Evolutionary conservation across 2,329 filamentous ascomycete species (phyloP).

Genomic region (Fusarium oxysporum): DNA sequence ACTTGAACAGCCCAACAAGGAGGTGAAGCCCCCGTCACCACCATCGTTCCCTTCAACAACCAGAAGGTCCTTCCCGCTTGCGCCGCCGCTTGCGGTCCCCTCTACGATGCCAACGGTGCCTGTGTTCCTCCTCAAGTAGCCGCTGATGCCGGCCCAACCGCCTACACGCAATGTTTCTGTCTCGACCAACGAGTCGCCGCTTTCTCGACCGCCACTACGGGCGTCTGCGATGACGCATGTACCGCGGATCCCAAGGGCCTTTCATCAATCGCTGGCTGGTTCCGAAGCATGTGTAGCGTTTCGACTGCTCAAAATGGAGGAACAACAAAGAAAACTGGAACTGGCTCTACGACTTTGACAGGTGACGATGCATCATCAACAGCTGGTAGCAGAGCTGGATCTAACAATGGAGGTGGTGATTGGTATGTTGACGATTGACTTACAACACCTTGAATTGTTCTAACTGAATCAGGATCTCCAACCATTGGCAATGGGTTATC

Average conservation of each 20-base stretch:
- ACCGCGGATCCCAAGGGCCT: constrained; percentile 57
- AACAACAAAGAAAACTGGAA: constrained; percentile 14
- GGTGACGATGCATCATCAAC: constrained; percentile 16
- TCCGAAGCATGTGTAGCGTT: constrained; percentile 71
- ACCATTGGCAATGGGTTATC: constrained; percentile 83
- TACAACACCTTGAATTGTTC: not conserved
- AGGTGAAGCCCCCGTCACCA: constrained; percentile 52
- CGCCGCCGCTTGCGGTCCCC: constrained; percentile 66
- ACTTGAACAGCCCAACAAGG: constrained; percentile 20
- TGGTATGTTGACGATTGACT: constrained; percentile 57
- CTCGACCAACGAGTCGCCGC: constrained; percentile 67
- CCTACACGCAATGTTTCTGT: constrained; percentile 81
- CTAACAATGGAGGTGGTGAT: constrained; percentile 51
- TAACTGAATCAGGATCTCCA: constrained; percentile 66
- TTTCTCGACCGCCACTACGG: constrained; percentile 66
- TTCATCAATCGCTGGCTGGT: constrained; percentile 75
- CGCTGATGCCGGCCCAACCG: constrained; percentile 59
- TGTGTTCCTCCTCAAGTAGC: constrained; percentile 71
- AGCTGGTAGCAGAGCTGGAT: constrained; percentile 13
- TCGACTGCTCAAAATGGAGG: constrained; percentile 40
- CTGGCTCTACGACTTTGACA: constrained; percentile 31
- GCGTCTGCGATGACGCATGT: constrained; percentile 73
- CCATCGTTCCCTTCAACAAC: constrained; percentile 66
- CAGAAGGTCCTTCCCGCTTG: constrained; percentile 67
- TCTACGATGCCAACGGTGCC: constrained; percentile 76